Evolutionary conservation across 805 yeast species (phyloP).

Genomic region (Wickerhamomyces bisporus): DNA sequence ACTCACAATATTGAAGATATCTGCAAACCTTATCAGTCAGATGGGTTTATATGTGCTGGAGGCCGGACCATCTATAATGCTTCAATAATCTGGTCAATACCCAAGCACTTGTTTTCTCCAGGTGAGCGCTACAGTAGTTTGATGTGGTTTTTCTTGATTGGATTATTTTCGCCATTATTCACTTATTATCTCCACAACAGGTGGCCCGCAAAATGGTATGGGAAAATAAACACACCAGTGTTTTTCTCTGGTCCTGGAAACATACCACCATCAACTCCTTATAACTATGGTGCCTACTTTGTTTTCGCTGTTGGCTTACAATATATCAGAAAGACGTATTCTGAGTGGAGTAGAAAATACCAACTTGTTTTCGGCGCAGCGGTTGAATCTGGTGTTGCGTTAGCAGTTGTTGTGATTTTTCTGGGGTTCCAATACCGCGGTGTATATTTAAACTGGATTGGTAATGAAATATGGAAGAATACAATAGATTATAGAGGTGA

Average conservation of each 20-base stretch:
- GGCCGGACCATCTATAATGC: constrained; percentile 43
- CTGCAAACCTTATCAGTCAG: constrained; percentile 35
- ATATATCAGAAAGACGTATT: constrained; percentile 40
- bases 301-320: constrained; percentile 39
- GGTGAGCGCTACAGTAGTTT: constrained; percentile 50
- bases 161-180: constrained; percentile 35
- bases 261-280: constrained; percentile 73
- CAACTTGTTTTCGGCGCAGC: constrained; percentile 57
- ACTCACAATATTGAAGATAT: constrained; percentile 31
- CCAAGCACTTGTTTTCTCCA: constrained; percentile 41
- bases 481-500: constrained; percentile 30
- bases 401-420: constrained; percentile 51
- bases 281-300: constrained; percentile 55
- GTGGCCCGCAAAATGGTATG: constrained; percentile 27
- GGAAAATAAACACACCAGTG: constrained; percentile 53
- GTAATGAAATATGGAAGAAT: constrained; percentile 44
- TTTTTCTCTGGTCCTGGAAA: constrained; percentile 54
- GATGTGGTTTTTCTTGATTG: constrained; percentile 52
- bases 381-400: constrained; percentile 58
- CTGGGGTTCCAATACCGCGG: constrained; percentile 45
- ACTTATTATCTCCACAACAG: constrained; percentile 26
- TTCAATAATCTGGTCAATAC: constrained; percentile 48
- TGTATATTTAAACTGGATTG: constrained; percentile 50
- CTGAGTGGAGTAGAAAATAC: constrained; percentile 56
- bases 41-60: constrained; percentile 40